Evolutionary conservation across 176 grass and related monocot species (phyloP).

Genomic region (Oryza glaberrima): DNA sequence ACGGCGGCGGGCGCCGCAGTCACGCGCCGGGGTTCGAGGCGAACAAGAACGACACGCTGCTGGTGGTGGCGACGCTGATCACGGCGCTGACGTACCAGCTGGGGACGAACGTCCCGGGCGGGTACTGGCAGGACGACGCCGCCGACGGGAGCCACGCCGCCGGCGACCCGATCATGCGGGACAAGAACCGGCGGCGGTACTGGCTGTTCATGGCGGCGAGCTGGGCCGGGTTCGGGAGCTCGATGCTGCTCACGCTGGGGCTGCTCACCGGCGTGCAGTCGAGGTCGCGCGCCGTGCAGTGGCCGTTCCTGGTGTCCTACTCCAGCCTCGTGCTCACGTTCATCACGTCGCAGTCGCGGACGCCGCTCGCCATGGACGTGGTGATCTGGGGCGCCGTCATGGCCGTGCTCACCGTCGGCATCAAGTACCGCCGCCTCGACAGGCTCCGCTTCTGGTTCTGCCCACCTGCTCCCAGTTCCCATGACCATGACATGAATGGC

Average conservation of each 20-base stretch:
- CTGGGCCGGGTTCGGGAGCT: slow-evolving; percentile 49
- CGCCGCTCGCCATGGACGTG: slow-evolving; percentile 40
- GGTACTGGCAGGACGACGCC: slow-evolving; percentile 49
- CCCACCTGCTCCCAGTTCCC: neutral
- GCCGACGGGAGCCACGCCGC: slow-evolving; percentile 2
- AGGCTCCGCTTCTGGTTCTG: neutral
- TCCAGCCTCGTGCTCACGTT: slow-evolving; percentile 53
- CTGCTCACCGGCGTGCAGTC: slow-evolving; percentile 41
- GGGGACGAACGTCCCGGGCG: slow-evolving; percentile 39
- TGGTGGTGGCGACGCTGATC: slow-evolving; percentile 54
- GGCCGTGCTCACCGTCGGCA: neutral
- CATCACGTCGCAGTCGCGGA: slow-evolving; percentile 37
- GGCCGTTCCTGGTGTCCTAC: slow-evolving; percentile 49
- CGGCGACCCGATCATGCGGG: slow-evolving; percentile 49
- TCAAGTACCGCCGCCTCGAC: neutral
- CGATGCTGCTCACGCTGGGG: slow-evolving; percentile 45
- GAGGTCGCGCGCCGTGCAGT: slow-evolving; percentile 28
- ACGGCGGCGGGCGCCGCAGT: neutral
- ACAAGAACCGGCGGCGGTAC: slow-evolving; percentile 28
- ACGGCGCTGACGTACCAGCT: slow-evolving; percentile 53
- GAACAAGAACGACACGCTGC: slow-evolving; percentile 37
- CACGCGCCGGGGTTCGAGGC: neutral
- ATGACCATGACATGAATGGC: no score
- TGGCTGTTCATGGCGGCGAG: slow-evolving; percentile 50
- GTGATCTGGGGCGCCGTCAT: neutral